A percentile compares a stretch with the other conserved stretches of the same genome.
Evolutionary conservation across 2,329 filamentous ascomycete species (phyloP).

Genomic region (Westerdykella sp.): DNA sequence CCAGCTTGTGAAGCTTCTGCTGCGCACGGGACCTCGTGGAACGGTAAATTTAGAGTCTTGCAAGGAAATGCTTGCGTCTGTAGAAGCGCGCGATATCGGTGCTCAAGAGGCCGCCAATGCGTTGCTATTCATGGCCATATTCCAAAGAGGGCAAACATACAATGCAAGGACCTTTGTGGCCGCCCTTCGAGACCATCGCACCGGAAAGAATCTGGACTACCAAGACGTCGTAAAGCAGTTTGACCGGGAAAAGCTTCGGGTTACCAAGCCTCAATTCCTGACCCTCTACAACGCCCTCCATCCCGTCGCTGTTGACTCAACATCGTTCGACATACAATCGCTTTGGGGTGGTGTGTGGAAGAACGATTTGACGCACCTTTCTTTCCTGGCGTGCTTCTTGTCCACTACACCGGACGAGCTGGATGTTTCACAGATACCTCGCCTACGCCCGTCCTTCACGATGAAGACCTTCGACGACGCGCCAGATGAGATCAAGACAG

Average conservation of each 20-base stretch:
- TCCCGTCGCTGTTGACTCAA: conserved; percentile 58
- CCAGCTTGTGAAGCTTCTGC: conserved; percentile 59
- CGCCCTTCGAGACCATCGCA: conserved; percentile 51
- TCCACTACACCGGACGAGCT: conserved; percentile 68
- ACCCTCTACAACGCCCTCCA: conserved; percentile 73
- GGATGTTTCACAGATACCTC: conserved; percentile 78
- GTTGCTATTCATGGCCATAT: conserved; percentile 64
- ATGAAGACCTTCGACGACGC: conserved; percentile 56
- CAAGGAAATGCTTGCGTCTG: conserved; percentile 52
- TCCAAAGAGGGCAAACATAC: conserved; percentile 55
- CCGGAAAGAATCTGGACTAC: conserved; percentile 56
- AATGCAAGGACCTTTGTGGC: conserved; percentile 63
- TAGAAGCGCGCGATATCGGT: conserved; percentile 58
- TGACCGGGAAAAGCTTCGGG: conserved; percentile 68
- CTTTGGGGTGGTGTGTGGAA: conserved; percentile 90
- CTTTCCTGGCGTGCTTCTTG: conserved; percentile 85
- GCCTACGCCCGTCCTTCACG: conserved; percentile 71
- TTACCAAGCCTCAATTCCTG: conserved; percentile 75
- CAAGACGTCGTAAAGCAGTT: conserved; percentile 69
- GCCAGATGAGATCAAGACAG: conserved; percentile 53
- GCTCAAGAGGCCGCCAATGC: conserved; percentile 79
- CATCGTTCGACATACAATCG: conserved; percentile 72
- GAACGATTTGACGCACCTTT: conserved; percentile 78
- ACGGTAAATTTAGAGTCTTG: conserved; percentile 69
- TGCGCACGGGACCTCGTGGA: conserved; percentile 66